Evolutionary conservation across 2,329 filamentous ascomycete genomes (phyloP).

Genomic region (Gliomastix tumulicola): DNA sequence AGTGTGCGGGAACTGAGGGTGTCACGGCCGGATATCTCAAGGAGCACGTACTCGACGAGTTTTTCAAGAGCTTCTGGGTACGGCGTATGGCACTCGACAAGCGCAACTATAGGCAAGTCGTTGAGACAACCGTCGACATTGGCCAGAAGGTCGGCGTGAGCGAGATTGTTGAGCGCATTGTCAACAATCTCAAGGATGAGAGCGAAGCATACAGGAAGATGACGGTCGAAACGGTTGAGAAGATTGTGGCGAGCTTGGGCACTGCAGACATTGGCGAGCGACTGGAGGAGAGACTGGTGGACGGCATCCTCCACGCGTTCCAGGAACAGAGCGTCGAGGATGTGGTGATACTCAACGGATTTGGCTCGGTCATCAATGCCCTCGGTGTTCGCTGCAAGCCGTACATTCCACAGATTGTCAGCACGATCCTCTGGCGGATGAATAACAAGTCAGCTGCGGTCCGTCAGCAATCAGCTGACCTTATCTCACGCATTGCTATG

Average conservation of each 20-base stretch:
- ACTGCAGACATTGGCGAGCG: slow-evolving; percentile 91
- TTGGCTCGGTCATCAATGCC: slow-evolving; percentile 94
- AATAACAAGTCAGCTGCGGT: slow-evolving; percentile 98
- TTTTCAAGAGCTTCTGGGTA: slow-evolving; percentile 99
- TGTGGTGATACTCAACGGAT: slow-evolving; percentile 92
- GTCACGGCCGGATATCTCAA: slow-evolving; percentile 93
- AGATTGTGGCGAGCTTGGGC: slow-evolving; percentile 86
- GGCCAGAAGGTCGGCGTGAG: slow-evolving; percentile 96
- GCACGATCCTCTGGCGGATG: slow-evolving; percentile 89
- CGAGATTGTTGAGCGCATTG: slow-evolving; percentile 89
- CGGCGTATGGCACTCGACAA: slow-evolving; percentile 94
- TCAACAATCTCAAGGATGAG: slow-evolving; percentile 95
- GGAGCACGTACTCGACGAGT: slow-evolving; percentile 89
- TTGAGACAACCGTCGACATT: slow-evolving; percentile 95
- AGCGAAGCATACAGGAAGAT: slow-evolving; percentile 98
- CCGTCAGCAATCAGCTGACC: slow-evolving; percentile 90
- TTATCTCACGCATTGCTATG: slow-evolving; percentile 94
- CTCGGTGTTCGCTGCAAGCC: slow-evolving; percentile 90
- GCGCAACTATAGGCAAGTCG: slow-evolving; percentile 94
- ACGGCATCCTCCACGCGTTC: slow-evolving; percentile 93
- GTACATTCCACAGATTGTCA: slow-evolving; percentile 94
- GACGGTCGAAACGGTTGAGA: slow-evolving; percentile 97
- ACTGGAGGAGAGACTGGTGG: slow-evolving; percentile 87
- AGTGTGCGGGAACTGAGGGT: slow-evolving; percentile 89
- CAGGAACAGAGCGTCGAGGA: slow-evolving; percentile 98